Percentiles rank a stretch among this genome's conserved stretches.
Conservation (phyloP, 2,329 filamentous ascomycete genomes). For the Fusarium tuaranense region DNA sequence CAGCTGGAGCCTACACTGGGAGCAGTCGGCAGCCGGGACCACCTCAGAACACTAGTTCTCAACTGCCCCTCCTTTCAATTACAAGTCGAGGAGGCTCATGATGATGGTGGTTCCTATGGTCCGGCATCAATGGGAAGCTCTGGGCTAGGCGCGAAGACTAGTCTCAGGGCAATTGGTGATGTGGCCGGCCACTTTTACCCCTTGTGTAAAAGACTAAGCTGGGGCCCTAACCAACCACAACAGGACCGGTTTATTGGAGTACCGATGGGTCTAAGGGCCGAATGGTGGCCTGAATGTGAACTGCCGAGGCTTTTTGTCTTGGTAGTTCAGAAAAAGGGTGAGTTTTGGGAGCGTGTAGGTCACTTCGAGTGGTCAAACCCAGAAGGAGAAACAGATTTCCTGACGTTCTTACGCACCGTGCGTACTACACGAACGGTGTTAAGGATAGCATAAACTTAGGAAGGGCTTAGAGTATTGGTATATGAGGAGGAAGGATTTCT, state of each 20-base stretch:
- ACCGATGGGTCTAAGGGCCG: too few relatives aligned
- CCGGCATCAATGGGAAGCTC: not conserved
- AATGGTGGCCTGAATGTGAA: too few relatives aligned
- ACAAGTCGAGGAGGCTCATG: not conserved
- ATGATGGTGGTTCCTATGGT: not conserved
- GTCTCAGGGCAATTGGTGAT: not conserved
- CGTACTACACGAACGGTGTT: not conserved
- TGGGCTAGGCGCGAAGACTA: not conserved
- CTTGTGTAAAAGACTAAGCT: not conserved
- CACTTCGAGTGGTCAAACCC: constrained; percentile 8
- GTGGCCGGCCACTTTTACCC: not conserved
- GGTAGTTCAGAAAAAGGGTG: not conserved
- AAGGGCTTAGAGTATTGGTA: not conserved
- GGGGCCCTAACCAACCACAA: not conserved
- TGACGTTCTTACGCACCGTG: rapidly evolving
- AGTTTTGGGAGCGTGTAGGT: not conserved
- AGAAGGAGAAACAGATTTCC: not conserved
- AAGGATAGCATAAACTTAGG: not conserved
- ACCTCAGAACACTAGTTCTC: not conserved
- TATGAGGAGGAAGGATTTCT: not conserved
- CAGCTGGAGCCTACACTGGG: not conserved
- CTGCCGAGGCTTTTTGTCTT: too few relatives aligned
- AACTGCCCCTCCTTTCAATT: not conserved
- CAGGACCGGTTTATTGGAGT: too few relatives aligned
- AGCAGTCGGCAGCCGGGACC: not conserved